phyloP scores from a whole-genome alignment of 371 early-diverging fungal species.

The Neoconidiobolus thromboides region DNA sequence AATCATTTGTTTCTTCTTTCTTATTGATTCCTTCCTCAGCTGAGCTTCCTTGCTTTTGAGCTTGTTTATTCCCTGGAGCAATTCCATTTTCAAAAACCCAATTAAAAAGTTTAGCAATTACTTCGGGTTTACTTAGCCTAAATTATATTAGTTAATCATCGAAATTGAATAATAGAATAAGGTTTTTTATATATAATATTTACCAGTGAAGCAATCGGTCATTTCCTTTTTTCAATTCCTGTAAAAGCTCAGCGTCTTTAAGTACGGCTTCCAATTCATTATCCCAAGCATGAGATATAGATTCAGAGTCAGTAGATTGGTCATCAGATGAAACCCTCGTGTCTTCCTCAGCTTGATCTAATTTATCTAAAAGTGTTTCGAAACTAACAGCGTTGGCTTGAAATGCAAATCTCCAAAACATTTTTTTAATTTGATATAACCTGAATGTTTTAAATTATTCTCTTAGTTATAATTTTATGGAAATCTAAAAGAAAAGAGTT shows the following conservation, averaged over 20 bases:
- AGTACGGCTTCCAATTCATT: background rate
- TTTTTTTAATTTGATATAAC: background rate
- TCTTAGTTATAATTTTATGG: too few species aligned
- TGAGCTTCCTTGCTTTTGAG: background rate
- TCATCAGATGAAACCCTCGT: background rate
- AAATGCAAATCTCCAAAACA: constrained; percentile 8
- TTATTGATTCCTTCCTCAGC: background rate
- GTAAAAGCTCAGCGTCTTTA: background rate
- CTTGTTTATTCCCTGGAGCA: too few species aligned
- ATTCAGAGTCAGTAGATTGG: background rate
- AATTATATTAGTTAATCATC: background rate
- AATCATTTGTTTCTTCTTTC: background rate
- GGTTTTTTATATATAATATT: background rate
- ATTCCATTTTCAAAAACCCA: constrained; percentile 1
- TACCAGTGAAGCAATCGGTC: constrained; percentile 2
- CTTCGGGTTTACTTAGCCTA: background rate
- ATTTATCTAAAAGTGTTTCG: constrained; percentile 2
- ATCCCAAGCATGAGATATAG: background rate
- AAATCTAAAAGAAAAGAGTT: too few species aligned
- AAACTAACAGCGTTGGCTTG: constrained; percentile 6
- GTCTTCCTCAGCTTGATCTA: background rate
- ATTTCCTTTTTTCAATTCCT: constrained; percentile 4
- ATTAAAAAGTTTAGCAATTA: background rate
- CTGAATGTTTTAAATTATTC: too few species aligned
- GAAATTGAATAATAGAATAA: background rate